Conservation (phyloP, 83 land plant species). For the Larix sibirica region DNA sequence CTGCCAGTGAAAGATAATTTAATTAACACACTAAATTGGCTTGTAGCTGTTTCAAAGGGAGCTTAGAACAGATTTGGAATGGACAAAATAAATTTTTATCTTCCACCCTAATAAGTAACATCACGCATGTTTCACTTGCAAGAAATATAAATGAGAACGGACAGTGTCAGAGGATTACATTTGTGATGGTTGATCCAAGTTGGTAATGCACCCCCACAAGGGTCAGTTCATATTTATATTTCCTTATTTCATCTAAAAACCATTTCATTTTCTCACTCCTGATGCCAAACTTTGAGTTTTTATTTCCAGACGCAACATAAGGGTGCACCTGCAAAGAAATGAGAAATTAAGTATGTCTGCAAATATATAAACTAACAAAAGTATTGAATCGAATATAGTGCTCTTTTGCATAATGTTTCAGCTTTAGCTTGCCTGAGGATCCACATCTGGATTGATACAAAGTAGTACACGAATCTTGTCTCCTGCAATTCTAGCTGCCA, state of each 20-base stretch:
- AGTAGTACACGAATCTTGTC: conserved; percentile 38
- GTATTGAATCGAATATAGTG: not conserved
- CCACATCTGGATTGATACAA: conserved; percentile 51
- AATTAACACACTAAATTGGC: not conserved
- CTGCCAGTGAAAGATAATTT: not conserved
- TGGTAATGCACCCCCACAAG: conserved; percentile 54
- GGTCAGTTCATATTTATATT: conserved; percentile 30
- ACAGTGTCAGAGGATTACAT: conserved; percentile 16
- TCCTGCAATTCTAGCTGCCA: conserved; percentile 34
- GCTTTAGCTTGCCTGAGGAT: conserved; percentile 37
- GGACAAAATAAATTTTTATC: not conserved
- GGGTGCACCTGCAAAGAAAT: conserved; percentile 39
- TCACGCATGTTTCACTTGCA: not conserved
- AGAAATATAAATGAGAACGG: not conserved
- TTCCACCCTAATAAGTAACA: not conserved
- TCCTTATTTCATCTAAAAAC: conserved; percentile 42
- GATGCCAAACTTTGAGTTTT: conserved; percentile 59
- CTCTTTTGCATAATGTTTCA: not conserved
- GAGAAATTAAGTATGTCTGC: not conserved
- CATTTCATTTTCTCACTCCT: conserved; percentile 46
- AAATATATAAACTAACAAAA: not conserved
- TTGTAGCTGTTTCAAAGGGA: not conserved
- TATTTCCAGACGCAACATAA: conserved; percentile 54
- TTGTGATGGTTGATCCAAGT: conserved; percentile 54
- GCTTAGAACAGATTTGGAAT: not conserved